Conservation (phyloP, 371 early-diverging fungal genomes). For the Phascolomyces articulosus region DNA sequence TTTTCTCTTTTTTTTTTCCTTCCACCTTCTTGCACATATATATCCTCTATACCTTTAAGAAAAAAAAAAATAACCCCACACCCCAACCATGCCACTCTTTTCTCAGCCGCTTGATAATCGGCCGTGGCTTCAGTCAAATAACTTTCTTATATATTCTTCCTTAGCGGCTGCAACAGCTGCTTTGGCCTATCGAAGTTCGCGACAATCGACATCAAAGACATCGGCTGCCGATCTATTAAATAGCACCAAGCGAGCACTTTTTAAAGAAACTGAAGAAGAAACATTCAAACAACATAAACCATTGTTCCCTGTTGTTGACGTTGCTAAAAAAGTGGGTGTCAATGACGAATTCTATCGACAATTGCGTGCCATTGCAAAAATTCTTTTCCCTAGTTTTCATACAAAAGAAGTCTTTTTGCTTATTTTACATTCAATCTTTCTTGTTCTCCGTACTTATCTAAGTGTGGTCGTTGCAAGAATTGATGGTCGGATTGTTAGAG, state of each 20-base stretch:
- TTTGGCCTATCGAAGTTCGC: constrained; percentile 14
- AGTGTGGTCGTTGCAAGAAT: constrained; percentile 91
- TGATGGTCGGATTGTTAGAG: constrained; percentile 93
- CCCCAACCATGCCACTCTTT: constrained; percentile 10
- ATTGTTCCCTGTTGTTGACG: constrained; percentile 37
- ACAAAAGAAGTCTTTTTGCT: constrained; percentile 84
- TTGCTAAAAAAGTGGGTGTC: constrained; percentile 57
- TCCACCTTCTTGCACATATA: too few species aligned
- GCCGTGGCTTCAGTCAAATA: constrained; percentile 11
- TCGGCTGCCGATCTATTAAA: constrained; percentile 1
- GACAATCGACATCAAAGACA: neutral
- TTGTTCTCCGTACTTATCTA: constrained; percentile 90
- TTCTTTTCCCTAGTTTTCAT: constrained; percentile 71
- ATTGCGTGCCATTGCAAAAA: constrained; percentile 67
- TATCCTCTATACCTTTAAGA: neutral
- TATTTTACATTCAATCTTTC: constrained; percentile 81
- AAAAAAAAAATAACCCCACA: neutral
- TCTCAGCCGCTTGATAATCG: constrained; percentile 15
- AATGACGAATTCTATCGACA: constrained; percentile 72
- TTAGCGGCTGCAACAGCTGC: constrained; percentile 13
- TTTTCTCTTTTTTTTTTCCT: too few species aligned
- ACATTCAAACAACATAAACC: constrained; percentile 25
- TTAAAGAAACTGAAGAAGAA: constrained; percentile 15
- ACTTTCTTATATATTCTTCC: constrained; percentile 14
- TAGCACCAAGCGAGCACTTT: constrained; percentile 9